Base-by-base conservation (phyloP, 225 moss, liverwort and hornwort species). In the Climacium dendroides region DNA sequence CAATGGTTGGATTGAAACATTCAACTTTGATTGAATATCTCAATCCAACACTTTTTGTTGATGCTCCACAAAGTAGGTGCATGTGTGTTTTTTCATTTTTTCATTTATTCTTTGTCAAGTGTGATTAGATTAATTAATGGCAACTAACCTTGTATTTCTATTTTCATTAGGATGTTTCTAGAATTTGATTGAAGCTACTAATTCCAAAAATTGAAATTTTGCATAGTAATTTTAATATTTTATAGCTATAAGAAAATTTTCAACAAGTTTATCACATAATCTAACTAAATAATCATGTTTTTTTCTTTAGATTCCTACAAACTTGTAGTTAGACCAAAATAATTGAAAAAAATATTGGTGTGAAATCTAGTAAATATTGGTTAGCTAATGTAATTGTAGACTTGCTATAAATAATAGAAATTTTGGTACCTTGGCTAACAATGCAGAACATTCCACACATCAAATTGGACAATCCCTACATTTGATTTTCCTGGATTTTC, bases 361-460 rank as follows among this genome's bases (percentile, higher is more conserved):
- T 10, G 1, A 1, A 57, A 10, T 25, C 12, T 2, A 28, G 32
- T 34, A 47, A 34, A 34, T 15, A 24, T 19, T 34, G 3, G 11
- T 10, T 10, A 10, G 15, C 17, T 64, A 18, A 47, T 47, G 8
- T 67, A 11, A 5, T 67, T 60, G 25, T 34, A 43, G 6, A 26
- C 3, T 11, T 82, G 5, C 12, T 82, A 58, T 2, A 58, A 0
- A 69, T 60, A 15, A 18, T 53, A 18, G 14, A 0, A 43, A 4
- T 67, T 19, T 15, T 47, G 15, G 8, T 9, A 41, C 26, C 15
- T 32, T 85, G 13, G 7, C 13, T 84, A 13, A 47, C 35, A 50
- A 35, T 87, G 83, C 74, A 92, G 92, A 52, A 90, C 92, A 50
- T 87, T 92, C 35, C 89, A 90, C 65, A 79, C 57, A 57, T 55